Evolutionary conservation across 352 stramenopile genomes (phyloP).

Genomic region (Phytophthora pluvialis): DNA sequence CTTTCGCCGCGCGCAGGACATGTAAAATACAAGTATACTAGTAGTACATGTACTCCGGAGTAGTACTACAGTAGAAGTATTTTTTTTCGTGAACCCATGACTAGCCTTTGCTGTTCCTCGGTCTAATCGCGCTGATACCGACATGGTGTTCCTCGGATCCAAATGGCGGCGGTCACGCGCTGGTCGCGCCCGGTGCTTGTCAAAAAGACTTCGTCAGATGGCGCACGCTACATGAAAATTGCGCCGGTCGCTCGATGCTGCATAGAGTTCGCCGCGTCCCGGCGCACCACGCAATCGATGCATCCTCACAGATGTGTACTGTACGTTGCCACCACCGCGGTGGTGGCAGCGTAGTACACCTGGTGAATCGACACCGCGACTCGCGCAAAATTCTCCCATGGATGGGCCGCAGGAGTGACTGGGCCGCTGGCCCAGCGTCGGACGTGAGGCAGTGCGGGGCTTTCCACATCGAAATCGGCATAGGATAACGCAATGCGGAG

Average conservation of each 20-base stretch:
- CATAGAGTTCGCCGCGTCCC: conserved; percentile 26
- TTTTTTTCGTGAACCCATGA: conserved; percentile 21
- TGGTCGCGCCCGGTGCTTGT: not conserved
- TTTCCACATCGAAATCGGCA: conserved; percentile 26
- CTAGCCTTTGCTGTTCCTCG: conserved; percentile 11
- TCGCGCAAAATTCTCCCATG: conserved; percentile 30
- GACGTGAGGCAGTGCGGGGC: conserved; percentile 4
- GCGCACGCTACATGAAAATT: not conserved
- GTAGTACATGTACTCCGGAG: not conserved
- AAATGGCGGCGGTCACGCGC: conserved; percentile 16
- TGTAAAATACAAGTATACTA: no score
- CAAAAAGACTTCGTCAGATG: conserved; percentile 9
- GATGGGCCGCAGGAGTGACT: conserved; percentile 21
- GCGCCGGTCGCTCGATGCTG: conserved; percentile 1
- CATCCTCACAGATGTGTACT: conserved; percentile 27
- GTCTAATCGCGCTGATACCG: conserved; percentile 12
- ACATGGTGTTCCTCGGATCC: conserved; percentile 15
- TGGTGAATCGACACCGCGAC: conserved; percentile 23
- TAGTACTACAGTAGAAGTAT: not conserved
- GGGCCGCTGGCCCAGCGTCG: not conserved
- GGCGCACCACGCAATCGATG: conserved; percentile 16
- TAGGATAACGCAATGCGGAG: conserved; percentile 23
- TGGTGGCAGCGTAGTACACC: no score
- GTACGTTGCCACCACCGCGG: conserved; percentile 9
- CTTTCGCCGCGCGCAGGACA: conserved; percentile 8